These are phyloP conservation scores for Auriscalpium vulgare DNA, from an alignment of 768 basidiomycete genomes.

Conservation along the genomic window DNA sequence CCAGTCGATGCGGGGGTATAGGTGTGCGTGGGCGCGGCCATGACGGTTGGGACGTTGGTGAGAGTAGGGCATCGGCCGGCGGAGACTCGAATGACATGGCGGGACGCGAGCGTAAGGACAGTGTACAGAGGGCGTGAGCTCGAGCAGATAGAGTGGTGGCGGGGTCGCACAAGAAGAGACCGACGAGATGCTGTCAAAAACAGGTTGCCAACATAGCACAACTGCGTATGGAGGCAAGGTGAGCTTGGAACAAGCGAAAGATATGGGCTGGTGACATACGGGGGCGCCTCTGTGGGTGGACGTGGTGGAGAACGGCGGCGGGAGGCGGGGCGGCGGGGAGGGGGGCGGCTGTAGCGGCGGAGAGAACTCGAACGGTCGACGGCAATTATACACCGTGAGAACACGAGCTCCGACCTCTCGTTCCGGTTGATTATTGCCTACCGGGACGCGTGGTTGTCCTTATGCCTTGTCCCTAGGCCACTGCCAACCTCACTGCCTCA, in stretches of 20 bases:
- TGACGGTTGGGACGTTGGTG: conserved; percentile 17
- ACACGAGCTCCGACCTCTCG: background rate
- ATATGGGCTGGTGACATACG: background rate
- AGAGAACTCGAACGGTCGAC: background rate
- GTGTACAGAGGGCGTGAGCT: background rate
- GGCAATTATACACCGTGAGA: background rate
- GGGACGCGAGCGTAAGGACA: background rate
- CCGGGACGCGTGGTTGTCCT: no score
- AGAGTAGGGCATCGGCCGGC: background rate
- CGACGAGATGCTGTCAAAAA: background rate
- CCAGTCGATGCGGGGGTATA: conserved; percentile 67
- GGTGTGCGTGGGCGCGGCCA: conserved; percentile 69
- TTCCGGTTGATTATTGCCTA: no score
- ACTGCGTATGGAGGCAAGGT: background rate
- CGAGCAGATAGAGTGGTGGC: background rate
- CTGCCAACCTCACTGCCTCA: no score
- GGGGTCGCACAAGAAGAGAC: background rate
- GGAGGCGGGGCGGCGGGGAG: background rate
- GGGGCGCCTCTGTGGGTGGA: background rate
- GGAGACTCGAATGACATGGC: conserved; percentile 3
- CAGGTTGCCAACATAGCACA: background rate
- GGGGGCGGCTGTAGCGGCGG: background rate
- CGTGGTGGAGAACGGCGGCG: background rate
- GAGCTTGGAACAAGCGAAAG: background rate
- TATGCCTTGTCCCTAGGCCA: no score